Evolutionary conservation across 176 grass and related monocot genomes (phyloP), one percentile per base, ranked within the genome.

Genomic region (Aegilops longissima): DNA sequence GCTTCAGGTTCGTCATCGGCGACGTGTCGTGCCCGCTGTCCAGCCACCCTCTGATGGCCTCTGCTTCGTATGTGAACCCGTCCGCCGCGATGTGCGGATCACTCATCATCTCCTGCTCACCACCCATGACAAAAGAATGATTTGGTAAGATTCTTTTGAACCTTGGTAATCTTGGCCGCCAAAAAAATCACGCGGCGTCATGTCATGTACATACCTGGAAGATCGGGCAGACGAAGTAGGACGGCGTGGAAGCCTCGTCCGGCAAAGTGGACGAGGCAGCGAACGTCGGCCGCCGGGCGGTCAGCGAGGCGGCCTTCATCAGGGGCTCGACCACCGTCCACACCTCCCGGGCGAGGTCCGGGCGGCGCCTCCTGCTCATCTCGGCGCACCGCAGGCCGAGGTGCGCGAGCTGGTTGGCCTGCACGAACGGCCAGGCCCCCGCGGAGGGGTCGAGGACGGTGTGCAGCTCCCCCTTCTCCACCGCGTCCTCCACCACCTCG

Each of bases 191-290:
- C 3, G 45, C 47, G 7, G 2, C 51, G 42, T 45, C 71, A 29
- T 2, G 52, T 9, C 8, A 24, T 74, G 61, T 18, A 18, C 51
- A 2, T 79, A 97, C 95, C 95, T 95, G 91, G 47, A 88, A 87
- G 81, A 95, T 93, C 13, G 93, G 93, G 34, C 93, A 97, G 38
- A 97, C 30, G 56, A 97, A 95, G 86, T 94, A 91, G 30, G 85
- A 92, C 2, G 93, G 95, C 51, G 73, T 78, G 38, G 11, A 20
- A 2, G 29, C 24, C 5, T 90, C 81, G 56, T 89, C 85, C 21
- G 77, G 42, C 8, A 30, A 34, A 17, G 84, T 70, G 6, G 17
- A 18, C 0, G 52, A 56, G 5, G 52, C 21, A 31, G 72, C 63
- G 16, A 75, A 79, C 66, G 8, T 21, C 16, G 33, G 66, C 54